These are phyloP conservation scores for Bruguiera gymnorhiza DNA, from an alignment of 345 rosid genomes.

Conservation along the genomic window DNA sequence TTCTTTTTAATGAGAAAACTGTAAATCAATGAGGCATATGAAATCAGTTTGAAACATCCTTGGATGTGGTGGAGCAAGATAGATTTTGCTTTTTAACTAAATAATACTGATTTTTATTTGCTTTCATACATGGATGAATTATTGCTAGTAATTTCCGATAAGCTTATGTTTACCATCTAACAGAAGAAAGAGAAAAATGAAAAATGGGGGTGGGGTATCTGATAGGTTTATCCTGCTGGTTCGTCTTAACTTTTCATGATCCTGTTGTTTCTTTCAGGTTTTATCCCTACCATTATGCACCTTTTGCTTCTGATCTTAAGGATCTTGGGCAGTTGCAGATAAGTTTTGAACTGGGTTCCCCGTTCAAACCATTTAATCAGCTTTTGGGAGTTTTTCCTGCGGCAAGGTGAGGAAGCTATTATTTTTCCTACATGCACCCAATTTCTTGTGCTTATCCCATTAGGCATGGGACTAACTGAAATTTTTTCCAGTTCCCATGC, in stretches of 20 bases:
- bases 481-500: conserved; percentile 76
- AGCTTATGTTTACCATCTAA: no score
- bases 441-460: not conserved
- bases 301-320: conserved; percentile 96
- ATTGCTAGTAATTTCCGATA: no score
- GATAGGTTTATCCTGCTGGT: not conserved
- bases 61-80: no score
- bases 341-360: conserved; percentile 65
- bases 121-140: no score
- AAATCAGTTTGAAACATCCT: no score
- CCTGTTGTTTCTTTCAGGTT: conserved; percentile 50
- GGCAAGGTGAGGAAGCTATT: conserved; percentile 57
- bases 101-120: no score
- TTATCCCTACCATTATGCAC: conserved; percentile 97
- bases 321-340: conserved; percentile 65
- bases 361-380: conserved; percentile 92
- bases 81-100: no score
- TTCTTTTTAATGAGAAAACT: not conserved
- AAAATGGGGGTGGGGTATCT: no score
- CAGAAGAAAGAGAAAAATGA: no score
- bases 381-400: conserved; percentile 93
- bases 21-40: no score
- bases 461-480: conserved; percentile 16
- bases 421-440: not conserved
- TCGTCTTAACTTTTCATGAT: not conserved